Base-by-base conservation (phyloP, 1,139 yeast genomes). In the Williopsis jadinii region DNA sequence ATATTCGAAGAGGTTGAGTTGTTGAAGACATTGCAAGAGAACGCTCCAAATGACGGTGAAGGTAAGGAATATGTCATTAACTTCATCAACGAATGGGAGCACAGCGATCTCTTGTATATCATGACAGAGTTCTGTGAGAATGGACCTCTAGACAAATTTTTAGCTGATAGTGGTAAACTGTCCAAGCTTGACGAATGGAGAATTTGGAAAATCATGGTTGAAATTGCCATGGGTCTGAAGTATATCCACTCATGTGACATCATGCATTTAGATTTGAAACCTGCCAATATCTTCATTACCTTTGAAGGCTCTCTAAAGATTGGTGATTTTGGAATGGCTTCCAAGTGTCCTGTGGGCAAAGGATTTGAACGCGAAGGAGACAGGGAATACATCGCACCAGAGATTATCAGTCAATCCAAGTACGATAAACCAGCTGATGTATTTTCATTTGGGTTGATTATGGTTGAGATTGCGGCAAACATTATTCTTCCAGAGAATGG, bases 361-460 rank as follows among this genome's bases (percentile, higher is more conserved):
- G 70, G 68, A 9, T 75, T 87, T 56, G 98, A 92, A 61, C 75
- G 95, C 50, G 98, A 94, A 63, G 98, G 98, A 30, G 98, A 94
- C 60, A 72, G 98, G 38, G 96, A 92, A 61, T 92, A 92, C 62
- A 92, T 92, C 63, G 98, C 99, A 0, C 98, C 98, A 1, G 99
- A 92, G 61, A 80, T 92, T 32, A 80, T 92, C 43, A 79, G 90
- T 34, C 80, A 76, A 43, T 88, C 87, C 56, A 73, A 76, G 41
- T 92, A 92, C 58, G 90, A 88, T 39, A 88, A 85, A 51, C 90
- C 92, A 46, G 97, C 98, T 0, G 99, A 92, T 61, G 80, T 92
- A 11, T 92, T 92, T 62, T 85, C 96, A 29, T 73, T 90, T 37
- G 99, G 98, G 1, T 69, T 94, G 46, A 85, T 92, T 51, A 82